Conservation (phyloP, 2,329 filamentous ascomycete species). For the Dactylonectria estremocensis region DNA sequence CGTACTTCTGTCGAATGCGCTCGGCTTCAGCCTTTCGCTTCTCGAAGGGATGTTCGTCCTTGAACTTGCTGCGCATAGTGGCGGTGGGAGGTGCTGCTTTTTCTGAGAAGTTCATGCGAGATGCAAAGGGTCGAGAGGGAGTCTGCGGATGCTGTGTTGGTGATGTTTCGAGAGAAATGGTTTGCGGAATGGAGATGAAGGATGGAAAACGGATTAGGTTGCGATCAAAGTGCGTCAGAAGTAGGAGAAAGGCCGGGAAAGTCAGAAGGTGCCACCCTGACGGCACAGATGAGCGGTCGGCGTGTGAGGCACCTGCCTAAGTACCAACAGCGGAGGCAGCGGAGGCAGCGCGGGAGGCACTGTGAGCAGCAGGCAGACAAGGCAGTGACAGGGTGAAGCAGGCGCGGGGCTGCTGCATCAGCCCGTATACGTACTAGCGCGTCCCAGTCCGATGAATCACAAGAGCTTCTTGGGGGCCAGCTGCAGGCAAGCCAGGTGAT, state of each 20-base stretch:
- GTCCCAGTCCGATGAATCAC: constrained; percentile 44
- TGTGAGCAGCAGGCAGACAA: constrained; percentile 40
- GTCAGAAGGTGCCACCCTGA: constrained; percentile 44
- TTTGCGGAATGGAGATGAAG: constrained; percentile 41
- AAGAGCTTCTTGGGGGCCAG: constrained; percentile 38
- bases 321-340: constrained; percentile 34
- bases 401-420: constrained; percentile 47
- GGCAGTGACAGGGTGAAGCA: constrained; percentile 42
- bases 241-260: constrained; percentile 47
- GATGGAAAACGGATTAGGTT: constrained; percentile 48
- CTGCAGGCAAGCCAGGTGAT: constrained; percentile 42
- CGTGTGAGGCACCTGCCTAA: constrained; percentile 39
- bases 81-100: constrained; percentile 56
- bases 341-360: constrained; percentile 36
- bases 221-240: constrained; percentile 49
- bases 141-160: not conserved
- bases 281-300: constrained; percentile 48
- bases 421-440: constrained; percentile 29
- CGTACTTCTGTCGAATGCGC: constrained; percentile 99
- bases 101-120: too few relatives aligned
- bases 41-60: constrained; percentile 99
- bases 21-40: constrained; percentile 99
- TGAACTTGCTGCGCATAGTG: constrained; percentile 99
- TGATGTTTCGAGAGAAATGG: constrained; percentile 13
- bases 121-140: constrained; percentile 5